Evolutionary conservation across 495 filamentous ascomycete genomes (phyloP), one percentile per base, ranked within the genome.

Genomic region (Beverwykella pulmonaria): DNA sequence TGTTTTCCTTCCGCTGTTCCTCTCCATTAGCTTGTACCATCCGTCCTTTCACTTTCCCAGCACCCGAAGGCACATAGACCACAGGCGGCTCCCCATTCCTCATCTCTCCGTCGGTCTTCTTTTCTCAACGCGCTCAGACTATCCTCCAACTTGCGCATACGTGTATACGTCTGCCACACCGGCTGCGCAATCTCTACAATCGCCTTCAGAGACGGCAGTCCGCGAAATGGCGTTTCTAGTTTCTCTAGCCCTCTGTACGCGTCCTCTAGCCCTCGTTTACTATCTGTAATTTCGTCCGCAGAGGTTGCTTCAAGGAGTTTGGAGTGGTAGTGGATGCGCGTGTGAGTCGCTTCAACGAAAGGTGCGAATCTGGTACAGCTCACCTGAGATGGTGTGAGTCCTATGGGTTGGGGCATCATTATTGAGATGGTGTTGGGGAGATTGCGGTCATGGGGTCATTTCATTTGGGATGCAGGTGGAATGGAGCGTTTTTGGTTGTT

Each of bases 371-470:
- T 64, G 53, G 27, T 64, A 36, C n/a, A 64, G 53, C 27, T 64
- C 61, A 30, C 53, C 61, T 10, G 20, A 9, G 22, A 64, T 48
- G 22, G 61, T 58, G 52, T 56, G n/a, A 1, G 61, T 64, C 22
- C 15, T 53, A 26, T 6, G 25, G 36, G 20, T 26, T 8, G 41
- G 41, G n/a, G 23, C 4, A 20, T 1, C 54, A 58, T 58, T 41
- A 26, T 44, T 7, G 19, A 7, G 48, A n/a, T 52, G 6, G 48
- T 44, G 17, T 2, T n/a, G 15, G 39, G 39, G 39, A 44, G 15
- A 44, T 44, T 44, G 39, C 39, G 17, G 39, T 44, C 5, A 44
- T 4, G 15, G 15, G 39, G 39, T n/a, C n/a, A n/a, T n/a, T n/a
- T n/a, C 3, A 44, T 44, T 44, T 44, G 8, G 15, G 39, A 44